Conservation (phyloP, 768 basidiomycete species). For the Lactarius vividus region DNA sequence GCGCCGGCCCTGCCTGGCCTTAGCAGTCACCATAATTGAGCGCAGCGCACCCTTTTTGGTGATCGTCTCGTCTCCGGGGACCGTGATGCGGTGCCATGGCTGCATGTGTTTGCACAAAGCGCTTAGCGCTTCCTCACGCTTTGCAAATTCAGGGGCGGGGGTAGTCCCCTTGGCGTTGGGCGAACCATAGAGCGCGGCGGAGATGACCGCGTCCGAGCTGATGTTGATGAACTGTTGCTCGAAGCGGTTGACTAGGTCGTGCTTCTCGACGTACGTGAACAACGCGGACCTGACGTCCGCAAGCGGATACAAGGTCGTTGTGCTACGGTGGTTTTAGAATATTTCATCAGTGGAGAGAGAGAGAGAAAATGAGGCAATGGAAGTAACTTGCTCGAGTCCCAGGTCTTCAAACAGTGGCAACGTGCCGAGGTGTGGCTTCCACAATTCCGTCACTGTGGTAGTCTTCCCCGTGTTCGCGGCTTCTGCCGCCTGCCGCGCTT, state of each 20-base stretch:
- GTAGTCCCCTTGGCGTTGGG: conserved; percentile 31
- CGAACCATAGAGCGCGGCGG: conserved; percentile 34
- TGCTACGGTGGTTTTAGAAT: conserved; percentile 37
- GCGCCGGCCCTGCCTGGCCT: conserved; percentile 66
- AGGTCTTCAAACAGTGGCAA: conserved; percentile 60
- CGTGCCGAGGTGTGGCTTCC: conserved; percentile 67
- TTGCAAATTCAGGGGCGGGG: conserved; percentile 49
- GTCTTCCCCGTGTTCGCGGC: conserved; percentile 44
- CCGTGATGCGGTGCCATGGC: conserved; percentile 63
- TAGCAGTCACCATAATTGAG: conserved; percentile 67
- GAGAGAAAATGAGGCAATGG: conserved; percentile 2
- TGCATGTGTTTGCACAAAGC: conserved; percentile 68
- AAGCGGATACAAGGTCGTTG: conserved; percentile 50
- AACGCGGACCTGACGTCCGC: conserved; percentile 56
- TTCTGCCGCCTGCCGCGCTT: conserved; percentile 51
- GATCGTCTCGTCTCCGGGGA: conserved; percentile 53
- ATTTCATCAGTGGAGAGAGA: conserved; percentile 4
- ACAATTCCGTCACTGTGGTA: conserved; percentile 63
- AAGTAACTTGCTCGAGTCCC: conserved; percentile 52
- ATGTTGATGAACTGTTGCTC: conserved; percentile 73
- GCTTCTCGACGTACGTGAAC: conserved; percentile 58
- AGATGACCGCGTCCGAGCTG: conserved; percentile 40
- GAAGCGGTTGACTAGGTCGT: conserved; percentile 60
- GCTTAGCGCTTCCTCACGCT: conserved; percentile 60
- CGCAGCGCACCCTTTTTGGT: conserved; percentile 71